Evolutionary conservation across 2,329 filamentous ascomycete species (phyloP), one percentile per base, ranked within the genome.

Genomic region (Tolypocladium amazonense): DNA sequence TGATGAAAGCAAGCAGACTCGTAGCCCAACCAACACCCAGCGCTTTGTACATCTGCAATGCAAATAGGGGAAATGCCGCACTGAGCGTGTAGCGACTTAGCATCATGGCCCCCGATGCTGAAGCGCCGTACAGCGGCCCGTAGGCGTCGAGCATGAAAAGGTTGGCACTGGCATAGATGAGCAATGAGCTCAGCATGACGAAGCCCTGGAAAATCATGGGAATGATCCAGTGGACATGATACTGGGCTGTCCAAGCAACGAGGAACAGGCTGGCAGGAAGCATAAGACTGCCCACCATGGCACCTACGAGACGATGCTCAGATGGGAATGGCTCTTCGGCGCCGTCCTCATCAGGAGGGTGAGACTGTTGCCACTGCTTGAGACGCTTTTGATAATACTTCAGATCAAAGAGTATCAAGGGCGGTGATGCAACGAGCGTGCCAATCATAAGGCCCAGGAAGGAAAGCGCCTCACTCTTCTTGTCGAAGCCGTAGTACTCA

Each of bases 401-500:
- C 64, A 79, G 78, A 67, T 85, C 86, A 2, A 69, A 65, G 2
- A 89, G 79, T 38, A 67, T 59, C 38, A 69, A 63, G 15, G 67
- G 67, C 27, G 59, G 53, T 18, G 67, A 63, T 1, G 84, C 84
- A 9, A 76, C 58, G 4, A 86, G 65, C 78, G 89, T 88, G 59
- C 88, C 88, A 35, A 88, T 80, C 11, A 83, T 80, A 11, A 90
- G 82, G 47, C 88, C 88, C 30, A 90, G 69, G 71, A 90, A 89
- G 1, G 88, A 78, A 0, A 89, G 76, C 25, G 86, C 84, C 43
- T 83, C 81, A 38, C 86, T 75, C 39, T 84, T 84, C 37, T 77
- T 69, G 18, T 76, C 79, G 83, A 85, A 88, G 52, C 81, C 81
- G 56, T 85, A 80, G 45, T 75, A 66, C 62, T 79, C 65, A 66